phyloP scores from a whole-genome alignment of 2,329 filamentous ascomycete genomes.

The Xylogone sp. region DNA sequence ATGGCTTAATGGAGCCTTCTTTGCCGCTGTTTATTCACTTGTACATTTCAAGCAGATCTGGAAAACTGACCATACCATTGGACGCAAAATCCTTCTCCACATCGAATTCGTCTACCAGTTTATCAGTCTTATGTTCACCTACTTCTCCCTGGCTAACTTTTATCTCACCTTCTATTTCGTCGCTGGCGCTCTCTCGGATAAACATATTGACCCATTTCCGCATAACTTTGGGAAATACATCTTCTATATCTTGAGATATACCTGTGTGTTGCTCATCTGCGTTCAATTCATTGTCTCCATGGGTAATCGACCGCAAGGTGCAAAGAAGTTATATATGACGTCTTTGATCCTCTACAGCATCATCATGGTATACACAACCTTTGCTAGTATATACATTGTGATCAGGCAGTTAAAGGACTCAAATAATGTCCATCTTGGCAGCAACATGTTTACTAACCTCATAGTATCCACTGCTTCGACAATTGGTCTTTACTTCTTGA shows the following conservation, averaged over 20 bases:
- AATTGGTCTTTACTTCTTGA: conserved; percentile 89
- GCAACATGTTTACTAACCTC: conserved; percentile 92
- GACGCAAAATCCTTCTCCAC: conserved; percentile 86
- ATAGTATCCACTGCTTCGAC: conserved; percentile 88
- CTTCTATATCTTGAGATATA: conserved; percentile 82
- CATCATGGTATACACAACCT: conserved; percentile 95
- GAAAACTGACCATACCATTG: conserved; percentile 84
- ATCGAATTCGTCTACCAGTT: conserved; percentile 96
- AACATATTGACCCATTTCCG: conserved; percentile 82
- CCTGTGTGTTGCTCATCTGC: conserved; percentile 80
- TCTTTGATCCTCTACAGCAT: conserved; percentile 88
- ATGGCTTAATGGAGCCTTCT: conserved; percentile 98
- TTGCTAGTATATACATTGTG: conserved; percentile 85
- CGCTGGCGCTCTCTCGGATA: conserved; percentile 80
- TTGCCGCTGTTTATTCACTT: conserved; percentile 94
- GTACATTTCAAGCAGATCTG: conserved; percentile 94
- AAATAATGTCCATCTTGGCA: conserved; percentile 58
- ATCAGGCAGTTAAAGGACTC: conserved; percentile 64
- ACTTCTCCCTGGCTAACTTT: conserved; percentile 97
- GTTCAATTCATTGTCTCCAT: conserved; percentile 96
- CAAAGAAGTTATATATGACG: conserved; percentile 82
- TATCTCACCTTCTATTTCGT: conserved; percentile 99
- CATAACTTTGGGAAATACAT: conserved; percentile 80
- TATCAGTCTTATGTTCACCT: conserved; percentile 89
- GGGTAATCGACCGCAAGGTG: conserved; percentile 92